Base-by-base conservation (phyloP, 306 rosid genomes). In the Prunus kanzakura region DNA sequence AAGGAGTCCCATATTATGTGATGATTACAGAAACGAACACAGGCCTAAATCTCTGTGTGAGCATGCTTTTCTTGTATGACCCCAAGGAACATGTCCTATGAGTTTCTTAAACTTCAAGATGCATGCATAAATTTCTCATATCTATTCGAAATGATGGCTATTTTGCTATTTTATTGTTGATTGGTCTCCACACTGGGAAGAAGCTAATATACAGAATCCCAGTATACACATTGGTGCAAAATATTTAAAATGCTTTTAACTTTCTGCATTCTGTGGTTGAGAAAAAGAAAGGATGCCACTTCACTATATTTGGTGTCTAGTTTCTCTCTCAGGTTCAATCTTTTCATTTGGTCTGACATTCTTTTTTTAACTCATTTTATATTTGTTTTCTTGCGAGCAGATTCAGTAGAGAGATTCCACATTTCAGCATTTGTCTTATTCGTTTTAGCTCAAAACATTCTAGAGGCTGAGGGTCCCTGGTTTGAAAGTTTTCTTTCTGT, bases 401-500 rank as follows among this genome's bases (percentile, higher is more conserved):
- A 95, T 91, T 95, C 99, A 19, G 84, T 95, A 12, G 99, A 95
- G 87, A 91, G 99, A 87, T 95, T 95, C 88, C 99, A 95, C 80
- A 95, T 92, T 84, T 84, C 95, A 45, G 96, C 98, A 69, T 95
- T 90, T 80, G 79, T 92, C 87, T 82, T 95, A 64, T 95, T 95
- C 14, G 97, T 95, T 77, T 86, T 95, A 84, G 99, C 99, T 76
- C 99, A 95, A 88, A 95, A 95, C 79, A 92, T 95, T 86, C 89
- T 92, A 84, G 99, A 95, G 88, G 97, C 98, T 8, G 99, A 95
- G 88, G 97, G 97, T 67, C 93, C 97, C 80, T 95, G 99, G 99
- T 92, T 95, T 75, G 79, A 86, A 76, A 89, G 90, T 85, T 95
- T 95, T 82, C 81, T 92, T 77, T 81, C 13, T 61, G 99, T 95